phyloP scores from a whole-genome alignment of 805 yeast species.

The Candida hispaniensis region DNA sequence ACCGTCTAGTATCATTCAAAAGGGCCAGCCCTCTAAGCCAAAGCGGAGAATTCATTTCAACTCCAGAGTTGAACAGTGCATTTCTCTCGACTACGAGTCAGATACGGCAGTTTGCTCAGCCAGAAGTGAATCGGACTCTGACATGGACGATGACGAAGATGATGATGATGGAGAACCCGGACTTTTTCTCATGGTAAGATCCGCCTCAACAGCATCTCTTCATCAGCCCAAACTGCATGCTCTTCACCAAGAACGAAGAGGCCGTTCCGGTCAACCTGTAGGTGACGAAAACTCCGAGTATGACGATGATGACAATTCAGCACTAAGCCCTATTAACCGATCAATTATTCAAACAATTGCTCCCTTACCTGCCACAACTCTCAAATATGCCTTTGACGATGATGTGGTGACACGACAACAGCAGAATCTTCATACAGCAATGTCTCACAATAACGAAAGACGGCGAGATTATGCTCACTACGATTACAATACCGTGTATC shows the following conservation, averaged over 20 bases:
- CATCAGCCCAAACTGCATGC: constrained; percentile 21
- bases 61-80: constrained; percentile 90
- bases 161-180: constrained; percentile 60
- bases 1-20: constrained; percentile 17
- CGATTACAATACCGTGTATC: constrained; percentile 25
- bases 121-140: constrained; percentile 21
- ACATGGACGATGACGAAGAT: constrained; percentile 34
- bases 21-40: too few species aligned
- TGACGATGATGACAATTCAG: constrained; percentile 10
- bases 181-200: constrained; percentile 46
- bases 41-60: constrained; percentile 82
- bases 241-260: too few species aligned
- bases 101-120: too few species aligned
- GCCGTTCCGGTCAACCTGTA: constrained; percentile 7
- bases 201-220: constrained; percentile 28
- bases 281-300: background rate
- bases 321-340: constrained; percentile 13
- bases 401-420: constrained; percentile 33
- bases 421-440: constrained; percentile 38
- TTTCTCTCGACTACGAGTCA: constrained; percentile 43
- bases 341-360: constrained; percentile 49
- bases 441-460: constrained; percentile 56
- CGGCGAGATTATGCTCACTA: constrained; percentile 22
- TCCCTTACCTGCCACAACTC: constrained; percentile 72
- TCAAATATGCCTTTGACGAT: constrained; percentile 62